These are phyloP conservation scores for Kregervanrija delftensis DNA, from an alignment of 805 yeast genomes.

Conservation along the genomic window DNA sequence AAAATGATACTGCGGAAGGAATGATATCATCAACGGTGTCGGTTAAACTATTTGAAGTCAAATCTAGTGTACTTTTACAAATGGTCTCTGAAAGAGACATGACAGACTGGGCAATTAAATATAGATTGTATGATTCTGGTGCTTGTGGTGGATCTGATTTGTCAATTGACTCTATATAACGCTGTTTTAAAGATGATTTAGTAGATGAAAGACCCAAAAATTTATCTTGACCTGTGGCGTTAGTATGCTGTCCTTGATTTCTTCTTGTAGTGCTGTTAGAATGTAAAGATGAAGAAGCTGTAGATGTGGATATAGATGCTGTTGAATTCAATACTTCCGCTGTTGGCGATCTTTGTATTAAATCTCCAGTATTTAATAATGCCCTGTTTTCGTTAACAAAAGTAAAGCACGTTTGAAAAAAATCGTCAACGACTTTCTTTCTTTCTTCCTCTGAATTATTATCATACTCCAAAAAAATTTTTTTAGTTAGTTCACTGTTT, in stretches of 20 bases:
- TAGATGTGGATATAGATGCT: slow-evolving; percentile 10
- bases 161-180: slow-evolving; percentile 71
- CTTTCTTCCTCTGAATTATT: slow-evolving; percentile 38
- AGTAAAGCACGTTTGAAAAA: slow-evolving; percentile 37
- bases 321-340: slow-evolving; percentile 8
- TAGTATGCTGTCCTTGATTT: no score
- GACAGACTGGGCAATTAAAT: slow-evolving; percentile 48
- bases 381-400: slow-evolving; percentile 28
- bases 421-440: slow-evolving; percentile 53
- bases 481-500: slow-evolving; percentile 45
- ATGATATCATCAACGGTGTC: slow-evolving; percentile 5
- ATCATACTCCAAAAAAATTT: slow-evolving; percentile 61
- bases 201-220: slow-evolving; percentile 31
- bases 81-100: slow-evolving; percentile 62
- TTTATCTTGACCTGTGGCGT: no score
- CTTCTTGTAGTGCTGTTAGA: no score
- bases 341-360: slow-evolving; percentile 25
- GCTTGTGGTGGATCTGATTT: slow-evolving; percentile 68
- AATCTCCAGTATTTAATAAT: slow-evolving; percentile 29
- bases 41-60: slow-evolving; percentile 12
- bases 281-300: background rate
- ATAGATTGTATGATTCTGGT: slow-evolving; percentile 56
- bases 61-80: slow-evolving; percentile 41
- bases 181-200: slow-evolving; percentile 41
- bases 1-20: slow-evolving; percentile 13